Evolutionary conservation across 2,329 filamentous ascomycete species (phyloP), one percentile per base, ranked within the genome.

Genomic region (Didymella glomerata): DNA sequence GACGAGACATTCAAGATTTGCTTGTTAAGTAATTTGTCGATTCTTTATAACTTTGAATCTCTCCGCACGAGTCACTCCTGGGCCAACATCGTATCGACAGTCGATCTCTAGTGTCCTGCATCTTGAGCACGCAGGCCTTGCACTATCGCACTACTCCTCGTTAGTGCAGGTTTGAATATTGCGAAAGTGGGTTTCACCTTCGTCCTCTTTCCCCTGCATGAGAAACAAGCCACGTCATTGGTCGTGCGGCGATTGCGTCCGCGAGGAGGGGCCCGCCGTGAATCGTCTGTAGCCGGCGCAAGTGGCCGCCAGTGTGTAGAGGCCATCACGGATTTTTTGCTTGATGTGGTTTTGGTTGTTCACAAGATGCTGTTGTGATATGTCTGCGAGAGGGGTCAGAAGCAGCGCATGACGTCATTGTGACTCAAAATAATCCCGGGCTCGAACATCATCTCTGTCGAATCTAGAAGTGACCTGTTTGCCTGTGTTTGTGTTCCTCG

Each of bases 11-110:
- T 24, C 25, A 24, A 49, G 16, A 20, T 49, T 49, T 3, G 36
- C 18, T 5, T 34, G 20, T 1, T 10, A 8, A 10, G 22, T 50
- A 3, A 18, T 18, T 25, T 50, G 48, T 27, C 48, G 48, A 22
- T 41, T 25, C 16, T 22, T 50, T 24, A 28, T 25, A 9, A 50
- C 16, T 22, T 30, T 40, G 25, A 50, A 50, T 16, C 48, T 24
- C 24, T 50, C 48, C 14, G 48, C 34, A 13, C 48, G 48, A 2
- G 27, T 38, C 2, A 36, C 32, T 6, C 34, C 48, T 16, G 28
- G 9, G 3, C 22, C 40, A 18, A 50, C 48, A 25, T 50, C 48
- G 18, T 50, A 50, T 9, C 30, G 34, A 14, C 48, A 50, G 10
- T n/a, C 10, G 4, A 50, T n/a, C 24, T 18, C 6, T 3, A 28